phyloP scores from a whole-genome alignment of 23 red algal species.

The Gracilaria gracilis region DNA sequence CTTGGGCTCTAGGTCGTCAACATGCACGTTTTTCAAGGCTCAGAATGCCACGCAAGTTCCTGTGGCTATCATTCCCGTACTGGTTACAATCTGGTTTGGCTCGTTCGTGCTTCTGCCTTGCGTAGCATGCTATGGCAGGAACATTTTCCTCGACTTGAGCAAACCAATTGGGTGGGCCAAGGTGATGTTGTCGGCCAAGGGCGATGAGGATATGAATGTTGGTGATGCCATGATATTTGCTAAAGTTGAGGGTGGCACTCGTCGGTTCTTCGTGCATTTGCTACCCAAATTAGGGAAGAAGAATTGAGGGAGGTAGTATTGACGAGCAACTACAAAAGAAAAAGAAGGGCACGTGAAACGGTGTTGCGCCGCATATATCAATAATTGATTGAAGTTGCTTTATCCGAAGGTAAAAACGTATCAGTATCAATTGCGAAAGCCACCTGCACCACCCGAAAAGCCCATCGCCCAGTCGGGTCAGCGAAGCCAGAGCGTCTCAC shows the following conservation, averaged over 20 bases:
- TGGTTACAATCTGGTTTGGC: conserved; percentile 1
- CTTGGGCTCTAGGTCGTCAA: conserved; percentile 9
- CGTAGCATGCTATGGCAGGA: conserved; percentile 2
- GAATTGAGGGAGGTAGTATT: too few relatives aligned
- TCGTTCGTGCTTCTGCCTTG: not conserved
- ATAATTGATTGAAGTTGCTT: not conserved
- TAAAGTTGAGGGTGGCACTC: not conserved
- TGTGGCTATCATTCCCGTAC: not conserved
- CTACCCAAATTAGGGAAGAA: not conserved
- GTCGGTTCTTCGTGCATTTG: not conserved
- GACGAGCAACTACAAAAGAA: not conserved
- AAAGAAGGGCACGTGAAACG: too few relatives aligned
- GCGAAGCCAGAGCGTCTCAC: too few relatives aligned
- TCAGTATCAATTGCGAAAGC: not conserved
- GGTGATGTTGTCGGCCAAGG: not conserved
- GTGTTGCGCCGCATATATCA: too few relatives aligned
- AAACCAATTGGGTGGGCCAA: not conserved
- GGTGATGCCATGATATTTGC: not conserved
- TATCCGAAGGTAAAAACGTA: conserved; percentile 1
- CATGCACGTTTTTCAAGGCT: conserved; percentile 17
- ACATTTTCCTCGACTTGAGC: not conserved
- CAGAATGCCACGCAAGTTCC: conserved; percentile 8
- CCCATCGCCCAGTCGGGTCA: too few relatives aligned
- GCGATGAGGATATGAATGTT: not conserved
- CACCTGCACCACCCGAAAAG: not conserved